Evolutionary conservation across 2,329 filamentous ascomycete genomes (phyloP).

Genomic region (Aspergillus persii): DNA sequence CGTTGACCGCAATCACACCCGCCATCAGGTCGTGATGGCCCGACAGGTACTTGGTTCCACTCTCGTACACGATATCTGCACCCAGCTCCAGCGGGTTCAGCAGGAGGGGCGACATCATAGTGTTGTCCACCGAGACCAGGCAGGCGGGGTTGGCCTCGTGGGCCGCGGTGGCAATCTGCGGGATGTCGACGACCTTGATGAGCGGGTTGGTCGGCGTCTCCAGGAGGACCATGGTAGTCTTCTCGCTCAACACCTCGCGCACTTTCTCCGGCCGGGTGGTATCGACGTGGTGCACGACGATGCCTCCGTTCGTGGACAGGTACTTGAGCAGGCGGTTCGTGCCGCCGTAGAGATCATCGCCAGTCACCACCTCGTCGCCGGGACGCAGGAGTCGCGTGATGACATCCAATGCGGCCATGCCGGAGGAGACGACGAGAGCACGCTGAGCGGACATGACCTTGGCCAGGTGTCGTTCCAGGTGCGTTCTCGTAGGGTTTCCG

Average conservation of each 20-base stretch:
- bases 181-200: slow-evolving; percentile 96
- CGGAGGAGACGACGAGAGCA: slow-evolving; percentile 88
- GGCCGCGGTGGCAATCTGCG: slow-evolving; percentile 69
- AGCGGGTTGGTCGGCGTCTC: slow-evolving; percentile 97
- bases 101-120: slow-evolving; percentile 95
- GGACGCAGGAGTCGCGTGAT: slow-evolving; percentile 87
- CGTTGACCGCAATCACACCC: slow-evolving; percentile 89
- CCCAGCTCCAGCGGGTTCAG: slow-evolving; percentile 91
- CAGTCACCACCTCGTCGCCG: slow-evolving; percentile 95
- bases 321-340: slow-evolving; percentile 93
- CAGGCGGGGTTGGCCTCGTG: slow-evolving; percentile 76
- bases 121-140: slow-evolving; percentile 93
- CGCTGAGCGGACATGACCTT: slow-evolving; percentile 98
- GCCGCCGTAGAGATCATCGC: slow-evolving; percentile 94
- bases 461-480: slow-evolving; percentile 92
- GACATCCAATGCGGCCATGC: slow-evolving; percentile 96
- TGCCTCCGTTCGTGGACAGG: slow-evolving; percentile 82
- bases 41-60: slow-evolving; percentile 94
- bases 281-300: slow-evolving; percentile 93
- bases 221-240: slow-evolving; percentile 92
- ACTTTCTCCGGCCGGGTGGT: slow-evolving; percentile 78
- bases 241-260: slow-evolving; percentile 64
- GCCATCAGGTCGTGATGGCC: slow-evolving; percentile 99
- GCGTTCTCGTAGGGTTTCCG: slow-evolving; percentile 92
- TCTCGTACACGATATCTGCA: slow-evolving; percentile 95